Evolutionary conservation across 257 asterid species (phyloP).

Genomic region (Solanum pimpinellifolium): DNA sequence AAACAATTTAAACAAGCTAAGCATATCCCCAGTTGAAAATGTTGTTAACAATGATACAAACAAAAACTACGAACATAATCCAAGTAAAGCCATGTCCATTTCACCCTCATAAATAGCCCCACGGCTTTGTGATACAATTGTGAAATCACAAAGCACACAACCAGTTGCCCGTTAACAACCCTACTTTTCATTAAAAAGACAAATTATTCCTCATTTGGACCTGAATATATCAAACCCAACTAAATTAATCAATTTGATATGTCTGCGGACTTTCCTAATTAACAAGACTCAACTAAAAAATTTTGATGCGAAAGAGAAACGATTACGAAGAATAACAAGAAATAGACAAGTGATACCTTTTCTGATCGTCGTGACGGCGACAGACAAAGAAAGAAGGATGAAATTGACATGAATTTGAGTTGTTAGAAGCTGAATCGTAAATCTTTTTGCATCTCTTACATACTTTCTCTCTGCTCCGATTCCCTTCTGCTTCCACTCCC

Average conservation of each 20-base stretch:
- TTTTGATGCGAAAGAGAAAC: not conserved
- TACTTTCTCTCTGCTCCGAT: constrained; percentile 8
- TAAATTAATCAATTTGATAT: not conserved
- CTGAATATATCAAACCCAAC: not conserved
- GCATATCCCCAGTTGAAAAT: not conserved
- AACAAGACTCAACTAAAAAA: not conserved
- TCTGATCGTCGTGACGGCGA: constrained; percentile 97
- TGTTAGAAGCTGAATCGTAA: constrained; percentile 37
- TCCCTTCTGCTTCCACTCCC: not conserved
- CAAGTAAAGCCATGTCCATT: not conserved
- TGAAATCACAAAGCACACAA: not conserved
- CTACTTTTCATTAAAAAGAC: not conserved
- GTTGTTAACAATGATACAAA: not conserved
- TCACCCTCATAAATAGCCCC: not conserved
- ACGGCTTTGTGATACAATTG: not conserved
- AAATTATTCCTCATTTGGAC: not conserved
- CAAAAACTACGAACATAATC: not conserved
- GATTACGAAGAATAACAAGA: not conserved
- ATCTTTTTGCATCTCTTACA: constrained; percentile 68
- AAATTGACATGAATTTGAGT: constrained; percentile 54
- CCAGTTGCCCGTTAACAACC: not conserved
- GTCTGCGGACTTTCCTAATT: not conserved
- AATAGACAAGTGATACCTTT: constrained; percentile 28
- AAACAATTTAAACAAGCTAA: not conserved
- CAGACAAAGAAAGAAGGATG: constrained; percentile 89